A percentile compares a stretch with the other conserved stretches of the same genome.
These are phyloP conservation scores for Diaporthe vexans DNA, from an alignment of 2,329 filamentous ascomycete species.

Conservation along the genomic window DNA sequence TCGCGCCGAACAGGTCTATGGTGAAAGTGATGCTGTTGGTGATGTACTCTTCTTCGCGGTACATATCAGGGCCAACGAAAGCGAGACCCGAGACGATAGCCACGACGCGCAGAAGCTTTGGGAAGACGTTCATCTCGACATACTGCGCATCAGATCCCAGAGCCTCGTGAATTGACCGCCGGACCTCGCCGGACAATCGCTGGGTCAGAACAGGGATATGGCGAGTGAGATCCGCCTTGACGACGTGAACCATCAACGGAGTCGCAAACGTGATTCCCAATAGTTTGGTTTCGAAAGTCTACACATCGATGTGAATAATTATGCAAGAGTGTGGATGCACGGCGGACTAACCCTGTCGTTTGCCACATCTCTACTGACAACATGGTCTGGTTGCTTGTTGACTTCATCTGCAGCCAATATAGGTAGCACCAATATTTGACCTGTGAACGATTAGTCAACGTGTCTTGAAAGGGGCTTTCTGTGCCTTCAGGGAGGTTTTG, in stretches of 20 bases:
- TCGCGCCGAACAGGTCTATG: slow-evolving; percentile 56
- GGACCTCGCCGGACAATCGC: slow-evolving; percentile 51
- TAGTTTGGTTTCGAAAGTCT: slow-evolving; percentile 25
- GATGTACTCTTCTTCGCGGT: slow-evolving; percentile 59
- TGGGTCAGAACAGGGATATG: slow-evolving; percentile 13
- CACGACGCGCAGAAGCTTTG: slow-evolving; percentile 59
- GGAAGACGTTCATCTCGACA: slow-evolving; percentile 56
- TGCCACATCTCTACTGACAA: slow-evolving; percentile 21
- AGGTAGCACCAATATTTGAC: background rate
- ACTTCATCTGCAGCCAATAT: slow-evolving; percentile 23
- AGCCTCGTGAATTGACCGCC: slow-evolving; percentile 49
- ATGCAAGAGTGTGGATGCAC: background rate
- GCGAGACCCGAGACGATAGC: slow-evolving; percentile 60
- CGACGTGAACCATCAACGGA: slow-evolving; percentile 21
- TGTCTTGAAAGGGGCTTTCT: background rate
- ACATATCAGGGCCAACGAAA: slow-evolving; percentile 62
- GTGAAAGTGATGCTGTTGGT: slow-evolving; percentile 63
- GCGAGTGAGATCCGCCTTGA: slow-evolving; percentile 22
- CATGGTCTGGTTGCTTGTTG: slow-evolving; percentile 18
- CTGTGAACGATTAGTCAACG: background rate
- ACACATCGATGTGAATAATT: background rate
- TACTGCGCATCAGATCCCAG: slow-evolving; percentile 55
- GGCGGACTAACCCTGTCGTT: slow-evolving; percentile 10
- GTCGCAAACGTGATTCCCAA: slow-evolving; percentile 20
- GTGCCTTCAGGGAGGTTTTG: background rate